Evolutionary conservation across 169 alveolate genomes (phyloP), one percentile per base, ranked within the genome.

Genomic region (Sarcocystis neurona): DNA sequence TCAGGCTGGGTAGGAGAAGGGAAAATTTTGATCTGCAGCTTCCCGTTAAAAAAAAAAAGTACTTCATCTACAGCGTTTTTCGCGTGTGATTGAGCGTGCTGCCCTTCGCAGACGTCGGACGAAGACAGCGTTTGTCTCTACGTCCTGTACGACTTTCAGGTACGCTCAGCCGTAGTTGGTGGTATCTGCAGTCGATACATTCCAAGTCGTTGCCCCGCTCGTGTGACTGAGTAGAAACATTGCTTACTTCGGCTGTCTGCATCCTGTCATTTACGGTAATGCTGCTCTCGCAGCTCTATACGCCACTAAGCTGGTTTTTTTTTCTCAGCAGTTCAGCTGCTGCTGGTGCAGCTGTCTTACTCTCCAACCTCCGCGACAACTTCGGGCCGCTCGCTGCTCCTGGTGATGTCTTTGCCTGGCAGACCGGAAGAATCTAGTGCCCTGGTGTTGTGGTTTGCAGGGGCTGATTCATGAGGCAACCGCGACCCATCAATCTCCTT

Each of bases 131-230:
- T 79, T 18, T 79, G 72, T 32, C 87, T 79, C 77, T 79, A 79
- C 34, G 87, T 79, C 39, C 74, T 53, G 34, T 79, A 79, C 50
- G 41, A 23, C 48, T 79, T 79, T 32, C n/a, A 53, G 75, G 87
- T 79, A 50, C 48, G 37, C 12, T 10, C 60, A n/a, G 23, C 5
- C 6, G 79, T 3, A 27, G 72, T 6, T 27, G 15, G 10, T 58
- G 15, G 5, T 6, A 23, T 34, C 6, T 3, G 72, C 15, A 23
- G 5, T 18, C 72, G 10, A 23, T 27, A 23, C 39, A 2, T 18
- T 3, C 72, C 4, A 23, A 23, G 6, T 23, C 27, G 12, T 68
- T 23, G 46, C 23, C 48, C 47, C 12, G 34, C 3, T 30, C 79
- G n/a, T 34, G 32, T 32, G 44, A 1, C 6, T 30, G 50, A 20